Evolutionary conservation across 306 rosid species (phyloP).

Genomic region (Prunus kanzakura): DNA sequence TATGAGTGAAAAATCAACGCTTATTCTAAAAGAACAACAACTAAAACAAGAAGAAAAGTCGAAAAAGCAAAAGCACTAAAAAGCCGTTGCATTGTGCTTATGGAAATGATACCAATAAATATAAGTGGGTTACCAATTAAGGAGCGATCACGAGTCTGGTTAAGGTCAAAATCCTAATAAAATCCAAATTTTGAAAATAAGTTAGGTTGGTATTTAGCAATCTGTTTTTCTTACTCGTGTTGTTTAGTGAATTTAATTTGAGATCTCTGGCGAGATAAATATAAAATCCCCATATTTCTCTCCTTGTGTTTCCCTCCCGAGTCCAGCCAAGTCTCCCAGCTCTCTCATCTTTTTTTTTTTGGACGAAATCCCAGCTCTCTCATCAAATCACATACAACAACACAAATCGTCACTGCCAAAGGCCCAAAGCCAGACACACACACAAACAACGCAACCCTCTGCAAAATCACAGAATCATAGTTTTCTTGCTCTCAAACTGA

Average conservation of each 20-base stretch:
- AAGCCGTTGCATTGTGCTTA: neutral
- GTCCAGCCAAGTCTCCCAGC: slow-evolving; percentile 2
- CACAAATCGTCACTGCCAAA: neutral
- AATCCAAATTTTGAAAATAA: neutral
- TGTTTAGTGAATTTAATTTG: neutral
- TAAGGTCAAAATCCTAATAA: neutral
- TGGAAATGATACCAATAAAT: neutral
- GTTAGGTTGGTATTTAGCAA: neutral
- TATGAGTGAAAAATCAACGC: no score
- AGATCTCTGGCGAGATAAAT: neutral
- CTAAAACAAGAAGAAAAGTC: neutral
- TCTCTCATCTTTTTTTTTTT: neutral
- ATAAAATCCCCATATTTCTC: neutral
- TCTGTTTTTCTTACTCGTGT: neutral
- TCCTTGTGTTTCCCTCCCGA: slow-evolving; percentile 5
- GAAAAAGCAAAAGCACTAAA: neutral
- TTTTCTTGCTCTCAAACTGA: neutral
- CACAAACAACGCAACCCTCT: neutral
- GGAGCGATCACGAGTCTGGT: neutral
- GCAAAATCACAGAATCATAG: neutral
- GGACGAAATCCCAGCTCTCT: no score
- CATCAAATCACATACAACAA: neutral
- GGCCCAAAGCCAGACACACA: neutral
- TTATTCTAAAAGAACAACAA: neutral
- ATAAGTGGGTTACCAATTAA: neutral